Conservation (phyloP, 2,329 filamentous ascomycete genomes). For the Emmonsiellopsis sp. region DNA sequence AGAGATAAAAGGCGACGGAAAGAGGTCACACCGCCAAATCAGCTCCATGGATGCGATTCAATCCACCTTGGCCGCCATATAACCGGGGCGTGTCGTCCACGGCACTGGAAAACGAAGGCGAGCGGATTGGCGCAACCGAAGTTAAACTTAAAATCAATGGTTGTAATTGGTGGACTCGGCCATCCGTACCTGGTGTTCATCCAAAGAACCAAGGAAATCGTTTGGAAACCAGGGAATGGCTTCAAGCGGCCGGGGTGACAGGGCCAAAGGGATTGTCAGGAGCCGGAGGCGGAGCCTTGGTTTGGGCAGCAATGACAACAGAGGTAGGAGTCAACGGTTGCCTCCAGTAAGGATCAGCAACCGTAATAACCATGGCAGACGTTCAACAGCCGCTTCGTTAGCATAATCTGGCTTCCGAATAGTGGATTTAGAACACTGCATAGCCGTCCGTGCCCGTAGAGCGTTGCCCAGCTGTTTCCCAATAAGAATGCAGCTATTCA, state of each 20-base stretch:
- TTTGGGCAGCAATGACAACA: slow-evolving; percentile 8
- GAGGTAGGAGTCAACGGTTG: not conserved
- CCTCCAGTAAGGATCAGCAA: slow-evolving; percentile 10
- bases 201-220: not conserved
- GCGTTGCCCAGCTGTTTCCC: too few relatives aligned
- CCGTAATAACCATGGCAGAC: not conserved
- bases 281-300: not conserved
- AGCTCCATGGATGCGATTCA: not conserved
- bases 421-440: not conserved
- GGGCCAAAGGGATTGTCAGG: slow-evolving; percentile 6
- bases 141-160: not conserved
- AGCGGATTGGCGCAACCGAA: not conserved
- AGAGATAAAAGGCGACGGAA: not conserved
- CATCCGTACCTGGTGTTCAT: not conserved
- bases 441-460: not conserved
- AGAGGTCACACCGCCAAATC: slow-evolving; percentile 3
- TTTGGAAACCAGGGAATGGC: slow-evolving; percentile 2
- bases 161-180: not conserved
- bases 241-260: not conserved
- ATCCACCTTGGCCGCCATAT: not conserved
- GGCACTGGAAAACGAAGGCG: not conserved
- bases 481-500: not conserved
- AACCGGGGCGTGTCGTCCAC: not conserved
- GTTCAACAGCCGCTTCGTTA: not conserved
- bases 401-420: not conserved